Conservation (phyloP, 2,329 filamentous ascomycete genomes). For the Xenoacremonium recifei region DNA sequence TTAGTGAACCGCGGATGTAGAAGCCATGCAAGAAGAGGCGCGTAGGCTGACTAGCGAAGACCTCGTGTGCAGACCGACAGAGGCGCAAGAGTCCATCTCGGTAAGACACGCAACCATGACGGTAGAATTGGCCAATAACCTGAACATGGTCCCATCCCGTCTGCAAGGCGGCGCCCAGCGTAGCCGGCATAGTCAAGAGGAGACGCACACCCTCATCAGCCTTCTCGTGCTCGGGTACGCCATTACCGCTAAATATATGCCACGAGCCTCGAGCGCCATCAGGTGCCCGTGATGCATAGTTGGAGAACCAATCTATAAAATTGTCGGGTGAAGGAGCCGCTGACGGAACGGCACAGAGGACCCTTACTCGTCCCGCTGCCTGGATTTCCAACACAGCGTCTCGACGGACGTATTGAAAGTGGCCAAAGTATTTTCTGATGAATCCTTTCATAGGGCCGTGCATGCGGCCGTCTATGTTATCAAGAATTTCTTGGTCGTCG, state of each 20-base stretch:
- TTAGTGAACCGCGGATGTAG: conserved; percentile 28
- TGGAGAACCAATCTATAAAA: conserved; percentile 16
- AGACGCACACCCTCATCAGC: conserved; percentile 4
- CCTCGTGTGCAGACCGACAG: conserved; percentile 16
- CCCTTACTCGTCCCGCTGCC: conserved; percentile 1
- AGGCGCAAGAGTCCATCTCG: conserved; percentile 14
- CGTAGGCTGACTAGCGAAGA: conserved; percentile 31
- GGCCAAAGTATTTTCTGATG: conserved; percentile 13
- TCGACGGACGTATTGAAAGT: conserved; percentile 9
- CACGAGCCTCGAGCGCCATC: conserved; percentile 13
- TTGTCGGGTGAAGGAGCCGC: conserved; percentile 12
- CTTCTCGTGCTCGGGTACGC: conserved; percentile 4
- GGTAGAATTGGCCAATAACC: conserved; percentile 14
- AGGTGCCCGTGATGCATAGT: conserved; percentile 8
- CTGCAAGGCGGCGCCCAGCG: conserved; percentile 3
- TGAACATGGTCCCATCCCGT: conserved; percentile 12
- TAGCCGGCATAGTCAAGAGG: conserved; percentile 7
- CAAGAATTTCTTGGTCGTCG: conserved; percentile 14
- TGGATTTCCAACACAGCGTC: conserved; percentile 10
- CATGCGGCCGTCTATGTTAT: conserved; percentile 15
- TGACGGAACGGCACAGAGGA: conserved; percentile 10
- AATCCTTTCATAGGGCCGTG: conserved; percentile 17
- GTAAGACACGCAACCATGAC: conserved; percentile 6
- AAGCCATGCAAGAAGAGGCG: conserved; percentile 37
- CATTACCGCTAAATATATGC: conserved; percentile 7